Evolutionary conservation across 2,329 filamentous ascomycete species (phyloP).

Genomic region (Epichloe amarillans): DNA sequence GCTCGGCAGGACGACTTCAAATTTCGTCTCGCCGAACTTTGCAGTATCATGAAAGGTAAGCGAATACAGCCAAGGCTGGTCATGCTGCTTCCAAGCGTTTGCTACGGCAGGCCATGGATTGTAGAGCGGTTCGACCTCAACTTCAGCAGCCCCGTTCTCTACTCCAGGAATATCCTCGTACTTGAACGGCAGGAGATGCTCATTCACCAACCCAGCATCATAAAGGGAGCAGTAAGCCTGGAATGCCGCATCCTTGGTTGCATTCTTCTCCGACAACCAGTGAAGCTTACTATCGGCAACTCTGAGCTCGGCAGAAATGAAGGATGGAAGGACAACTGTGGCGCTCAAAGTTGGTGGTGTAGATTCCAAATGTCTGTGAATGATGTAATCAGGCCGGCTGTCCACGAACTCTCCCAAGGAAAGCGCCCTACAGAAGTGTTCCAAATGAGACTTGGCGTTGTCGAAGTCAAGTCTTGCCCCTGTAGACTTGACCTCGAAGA

Average conservation of each 20-base stretch:
- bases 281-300: slow-evolving; percentile 11
- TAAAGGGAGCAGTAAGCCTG: slow-evolving; percentile 63
- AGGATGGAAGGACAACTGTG: slow-evolving; percentile 57
- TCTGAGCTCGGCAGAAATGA: slow-evolving; percentile 38
- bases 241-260: slow-evolving; percentile 71
- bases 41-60: slow-evolving; percentile 22
- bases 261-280: slow-evolving; percentile 63
- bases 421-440: slow-evolving; percentile 64
- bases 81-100: slow-evolving; percentile 23
- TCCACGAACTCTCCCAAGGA: slow-evolving; percentile 47
- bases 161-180: slow-evolving; percentile 27
- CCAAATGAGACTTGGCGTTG: slow-evolving; percentile 61
- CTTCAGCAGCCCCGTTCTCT: slow-evolving; percentile 22
- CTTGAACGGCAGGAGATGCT: slow-evolving; percentile 58
- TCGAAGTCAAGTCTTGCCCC: slow-evolving; percentile 58
- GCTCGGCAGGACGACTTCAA: slow-evolving; percentile 31
- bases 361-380: slow-evolving; percentile 25
- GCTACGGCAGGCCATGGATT: slow-evolving; percentile 36
- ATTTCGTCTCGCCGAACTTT: slow-evolving; percentile 16
- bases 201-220: slow-evolving; percentile 56
- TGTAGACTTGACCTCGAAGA: slow-evolving; percentile 27
- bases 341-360: slow-evolving; percentile 30
- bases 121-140: slow-evolving; percentile 23
- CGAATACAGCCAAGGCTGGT: slow-evolving; percentile 14
- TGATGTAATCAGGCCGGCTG: slow-evolving; percentile 53